Base-by-base conservation (phyloP, 768 basidiomycete genomes). In the Glaciozyma martinii region DNA sequence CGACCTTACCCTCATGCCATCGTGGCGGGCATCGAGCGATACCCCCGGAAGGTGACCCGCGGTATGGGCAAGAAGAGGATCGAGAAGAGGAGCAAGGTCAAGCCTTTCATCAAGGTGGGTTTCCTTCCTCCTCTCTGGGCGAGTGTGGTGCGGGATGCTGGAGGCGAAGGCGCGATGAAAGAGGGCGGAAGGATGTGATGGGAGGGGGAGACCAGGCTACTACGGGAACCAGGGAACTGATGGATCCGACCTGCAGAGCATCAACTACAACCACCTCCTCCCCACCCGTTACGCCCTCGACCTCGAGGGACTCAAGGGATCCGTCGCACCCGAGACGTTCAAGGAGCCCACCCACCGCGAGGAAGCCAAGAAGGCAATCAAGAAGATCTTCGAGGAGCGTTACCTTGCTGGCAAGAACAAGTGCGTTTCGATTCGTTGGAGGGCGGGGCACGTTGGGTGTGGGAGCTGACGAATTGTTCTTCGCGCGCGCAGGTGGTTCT, bases 261-360 rank as follows among this genome's bases (percentile, higher is more conserved):
- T 98, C 79, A 99, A 99, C 85, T 98, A 98, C 83, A 90, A 91
- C 64, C 95, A 99, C 80, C 83, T 99, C 69, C 94, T 98, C 86
- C 95, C 95, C 52, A 98, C 95, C 67, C 94, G 95, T 78, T 99
- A 98, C 80, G 88, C 90, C 68, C 84, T 99, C 74, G 95, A 99
- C 78, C 82, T 98, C 76, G 95, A 99, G 79, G 83, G 85, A 59
- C 80, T 99, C 75, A 99, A 98, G 83, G 89, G 89, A 61, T 79
- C 83, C 56, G 86, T 95, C 60, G 80, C 83, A 30, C 76, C 81
- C 56, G 94, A 98, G 62, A 94, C 92, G 66, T 97, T 98, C 86
- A 93, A 94, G 81, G 93, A 99, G 82, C 88, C 89, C 60, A 83
- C 91, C 73, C 89, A 94, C 78, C 86, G 94, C 70, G 90, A 92